Conservation (phyloP, 768 basidiomycete species). For the Rhodotorula diobovata region DNA sequence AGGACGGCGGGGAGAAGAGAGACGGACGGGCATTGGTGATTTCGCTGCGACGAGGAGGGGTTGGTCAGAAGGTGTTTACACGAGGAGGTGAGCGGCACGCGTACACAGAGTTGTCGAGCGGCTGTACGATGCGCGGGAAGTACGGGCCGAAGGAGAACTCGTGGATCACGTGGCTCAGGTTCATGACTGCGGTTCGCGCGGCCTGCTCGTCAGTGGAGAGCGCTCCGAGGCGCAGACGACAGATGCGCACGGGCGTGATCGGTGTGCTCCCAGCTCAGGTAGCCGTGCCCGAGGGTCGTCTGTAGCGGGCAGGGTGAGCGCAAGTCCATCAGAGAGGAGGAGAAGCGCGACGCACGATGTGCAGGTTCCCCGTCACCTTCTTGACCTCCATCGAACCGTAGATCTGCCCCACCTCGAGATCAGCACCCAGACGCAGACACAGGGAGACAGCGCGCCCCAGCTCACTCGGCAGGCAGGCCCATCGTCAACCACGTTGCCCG, state of each 20-base stretch:
- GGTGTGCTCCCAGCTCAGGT: constrained; percentile 77
- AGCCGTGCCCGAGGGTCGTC: constrained; percentile 92
- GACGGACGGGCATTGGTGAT: constrained; percentile 30
- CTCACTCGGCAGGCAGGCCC: constrained; percentile 66
- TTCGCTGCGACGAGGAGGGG: constrained; percentile 24
- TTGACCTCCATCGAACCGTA: constrained; percentile 78
- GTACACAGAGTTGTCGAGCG: constrained; percentile 80
- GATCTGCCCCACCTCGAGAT: constrained; percentile 47
- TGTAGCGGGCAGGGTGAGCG: neutral
- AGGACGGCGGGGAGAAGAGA: constrained; percentile 9
- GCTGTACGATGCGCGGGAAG: constrained; percentile 92
- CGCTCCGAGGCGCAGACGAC: neutral
- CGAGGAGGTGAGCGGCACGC: constrained; percentile 48
- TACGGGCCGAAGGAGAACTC: constrained; percentile 96
- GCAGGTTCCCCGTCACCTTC: constrained; percentile 89
- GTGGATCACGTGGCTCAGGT: constrained; percentile 89
- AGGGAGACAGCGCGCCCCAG: neutral
- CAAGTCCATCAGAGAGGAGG: no score
- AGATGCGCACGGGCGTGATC: constrained; percentile 67
- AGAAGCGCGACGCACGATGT: constrained; percentile 52
- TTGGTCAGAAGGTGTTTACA: fast-evolving
- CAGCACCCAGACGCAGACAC: no score
- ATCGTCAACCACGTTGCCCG: constrained; percentile 63
- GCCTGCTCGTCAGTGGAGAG: no score
- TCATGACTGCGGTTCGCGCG: constrained; percentile 64